Conservation (phyloP, 306 rosid species). For the Astragalus glycyphyllos region DNA sequence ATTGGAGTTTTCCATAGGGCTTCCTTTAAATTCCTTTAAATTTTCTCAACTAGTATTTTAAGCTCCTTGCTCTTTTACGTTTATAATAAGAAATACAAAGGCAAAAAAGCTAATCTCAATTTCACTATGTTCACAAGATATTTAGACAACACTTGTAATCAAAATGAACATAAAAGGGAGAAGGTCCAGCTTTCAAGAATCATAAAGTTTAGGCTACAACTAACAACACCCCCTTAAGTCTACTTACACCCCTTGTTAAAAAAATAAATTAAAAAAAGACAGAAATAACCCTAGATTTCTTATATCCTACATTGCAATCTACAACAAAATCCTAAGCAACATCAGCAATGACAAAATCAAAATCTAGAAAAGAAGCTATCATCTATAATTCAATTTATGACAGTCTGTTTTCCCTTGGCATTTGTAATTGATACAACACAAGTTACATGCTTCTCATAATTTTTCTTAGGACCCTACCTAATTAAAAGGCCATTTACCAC, state of each 20-base stretch:
- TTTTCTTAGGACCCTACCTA: conserved; percentile 38
- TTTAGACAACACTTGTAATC: too few relatives aligned
- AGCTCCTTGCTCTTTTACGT: too few relatives aligned
- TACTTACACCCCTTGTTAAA: background rate
- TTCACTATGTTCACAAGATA: too few relatives aligned
- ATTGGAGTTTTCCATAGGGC: too few relatives aligned
- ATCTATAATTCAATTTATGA: conserved; percentile 36
- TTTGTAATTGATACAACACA: conserved; percentile 39
- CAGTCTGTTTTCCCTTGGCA: conserved; percentile 33
- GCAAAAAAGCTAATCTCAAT: too few relatives aligned
- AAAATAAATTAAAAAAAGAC: too few relatives aligned
- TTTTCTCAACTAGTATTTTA: too few relatives aligned
- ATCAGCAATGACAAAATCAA: conserved; percentile 29
- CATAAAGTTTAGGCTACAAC: conserved; percentile 4
- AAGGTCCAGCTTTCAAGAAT: conserved; percentile 17
- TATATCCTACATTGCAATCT: conserved; percentile 34
- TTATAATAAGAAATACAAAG: too few relatives aligned
- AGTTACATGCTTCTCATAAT: conserved; percentile 48
- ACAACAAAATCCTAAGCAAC: conserved; percentile 39
- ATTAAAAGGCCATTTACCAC: conserved; percentile 24
- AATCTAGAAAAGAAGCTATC: conserved; percentile 27
- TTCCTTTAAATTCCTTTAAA: too few relatives aligned
- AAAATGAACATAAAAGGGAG: conserved; percentile 15
- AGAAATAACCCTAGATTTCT: too few relatives aligned
- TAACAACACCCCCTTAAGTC: background rate